A percentile compares a stretch with the other conserved stretches of the same genome.
phyloP scores from a whole-genome alignment of 352 stramenopile genomes.

The Globisporangium spiculum region DNA sequence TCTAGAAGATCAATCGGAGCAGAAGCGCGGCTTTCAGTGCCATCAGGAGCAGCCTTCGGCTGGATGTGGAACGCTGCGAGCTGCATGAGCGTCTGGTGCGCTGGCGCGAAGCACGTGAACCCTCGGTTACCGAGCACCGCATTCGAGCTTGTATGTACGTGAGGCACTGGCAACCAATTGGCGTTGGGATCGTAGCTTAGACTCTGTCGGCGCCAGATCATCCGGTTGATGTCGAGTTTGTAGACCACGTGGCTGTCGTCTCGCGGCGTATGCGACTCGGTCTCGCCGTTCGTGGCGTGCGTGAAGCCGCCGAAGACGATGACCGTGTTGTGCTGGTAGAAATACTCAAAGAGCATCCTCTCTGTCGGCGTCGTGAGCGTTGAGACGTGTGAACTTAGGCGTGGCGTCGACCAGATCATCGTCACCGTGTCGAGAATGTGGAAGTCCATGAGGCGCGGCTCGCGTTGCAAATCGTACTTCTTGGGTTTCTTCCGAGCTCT shows the following conservation, averaged over 20 bases:
- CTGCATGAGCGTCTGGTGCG: conserved; percentile 26
- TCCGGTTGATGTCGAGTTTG: conserved; percentile 56
- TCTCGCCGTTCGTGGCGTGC: conserved; percentile 39
- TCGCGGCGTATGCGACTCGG: conserved; percentile 30
- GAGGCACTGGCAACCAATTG: conserved; percentile 18
- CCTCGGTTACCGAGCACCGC: conserved; percentile 19
- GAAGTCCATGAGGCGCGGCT: conserved; percentile 31
- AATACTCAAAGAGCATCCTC: conserved; percentile 50
- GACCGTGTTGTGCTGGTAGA: conserved; percentile 35
- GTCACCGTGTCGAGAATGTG: conserved; percentile 46
- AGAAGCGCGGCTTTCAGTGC: not conserved
- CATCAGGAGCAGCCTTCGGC: not conserved
- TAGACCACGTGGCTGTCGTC: conserved; percentile 38
- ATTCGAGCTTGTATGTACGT: conserved; percentile 37
- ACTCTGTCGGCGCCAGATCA: conserved; percentile 64
- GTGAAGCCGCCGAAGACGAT: conserved; percentile 50
- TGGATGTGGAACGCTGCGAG: conserved; percentile 25
- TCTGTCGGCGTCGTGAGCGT: conserved; percentile 27
- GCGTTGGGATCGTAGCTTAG: not conserved
- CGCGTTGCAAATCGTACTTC: conserved; percentile 3
- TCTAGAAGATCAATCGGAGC: not conserved
- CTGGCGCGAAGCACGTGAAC: conserved; percentile 23
- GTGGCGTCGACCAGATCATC: conserved; percentile 50
- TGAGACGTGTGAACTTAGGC: conserved; percentile 36
- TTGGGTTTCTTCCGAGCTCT: conserved; percentile 19